Evolutionary conservation across 169 alveolate genomes (phyloP).

Genomic region (Sarcocystis neurona): DNA sequence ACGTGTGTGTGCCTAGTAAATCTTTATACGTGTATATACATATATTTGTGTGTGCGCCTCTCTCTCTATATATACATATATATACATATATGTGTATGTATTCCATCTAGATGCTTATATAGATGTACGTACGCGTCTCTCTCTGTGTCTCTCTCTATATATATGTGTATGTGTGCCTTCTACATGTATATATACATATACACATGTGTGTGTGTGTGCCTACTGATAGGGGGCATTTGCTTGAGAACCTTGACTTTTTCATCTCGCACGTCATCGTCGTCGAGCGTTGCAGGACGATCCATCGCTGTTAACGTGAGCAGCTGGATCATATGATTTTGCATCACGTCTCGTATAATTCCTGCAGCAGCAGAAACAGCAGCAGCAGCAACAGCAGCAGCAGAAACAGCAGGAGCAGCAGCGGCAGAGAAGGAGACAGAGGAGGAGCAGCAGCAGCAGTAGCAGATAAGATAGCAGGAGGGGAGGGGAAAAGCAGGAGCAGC

Average conservation of each 20-base stretch:
- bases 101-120: too few relatives aligned
- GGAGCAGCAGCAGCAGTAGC: too few relatives aligned
- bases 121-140: too few relatives aligned
- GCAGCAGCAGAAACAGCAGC: neutral
- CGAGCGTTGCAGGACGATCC: constrained; percentile 73
- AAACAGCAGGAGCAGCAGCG: neutral
- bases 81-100: neutral
- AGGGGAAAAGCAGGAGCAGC: too few relatives aligned
- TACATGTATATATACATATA: neutral
- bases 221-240: constrained; percentile 69
- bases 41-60: neutral
- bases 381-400: neutral
- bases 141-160: too few relatives aligned
- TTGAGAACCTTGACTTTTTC: constrained; percentile 74
- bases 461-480: too few relatives aligned
- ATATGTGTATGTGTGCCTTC: neutral
- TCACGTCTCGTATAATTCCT: constrained; percentile 76
- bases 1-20: too few relatives aligned
- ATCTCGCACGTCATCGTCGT: constrained; percentile 72
- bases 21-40: neutral
- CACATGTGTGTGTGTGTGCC: neutral
- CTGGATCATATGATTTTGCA: constrained; percentile 78
- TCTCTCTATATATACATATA: neutral
- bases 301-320: constrained; percentile 70
- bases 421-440: neutral